Conservation (phyloP, 805 yeast species). For the Ogataea pini region DNA sequence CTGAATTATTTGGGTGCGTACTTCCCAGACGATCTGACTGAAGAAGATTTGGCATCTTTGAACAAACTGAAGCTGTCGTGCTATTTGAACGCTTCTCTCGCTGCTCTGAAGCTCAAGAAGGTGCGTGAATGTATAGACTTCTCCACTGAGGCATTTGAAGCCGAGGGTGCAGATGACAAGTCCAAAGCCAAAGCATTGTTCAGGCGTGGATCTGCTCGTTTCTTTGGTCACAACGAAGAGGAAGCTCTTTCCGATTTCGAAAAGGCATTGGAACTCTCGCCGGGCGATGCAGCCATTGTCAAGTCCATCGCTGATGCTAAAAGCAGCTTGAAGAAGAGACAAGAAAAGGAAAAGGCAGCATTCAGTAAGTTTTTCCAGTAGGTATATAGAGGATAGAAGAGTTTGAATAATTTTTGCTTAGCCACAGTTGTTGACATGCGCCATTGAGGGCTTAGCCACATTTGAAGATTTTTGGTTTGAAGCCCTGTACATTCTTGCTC, state of each 20-base stretch:
- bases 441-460: not conserved
- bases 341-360: slow-evolving; percentile 71
- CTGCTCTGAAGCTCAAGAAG: slow-evolving; percentile 63
- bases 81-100: slow-evolving; percentile 72
- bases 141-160: slow-evolving; percentile 66
- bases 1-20: slow-evolving; percentile 66
- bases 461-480: not conserved
- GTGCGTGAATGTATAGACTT: slow-evolving; percentile 56
- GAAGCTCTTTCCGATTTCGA: slow-evolving; percentile 66
- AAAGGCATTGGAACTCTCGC: slow-evolving; percentile 62
- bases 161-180: slow-evolving; percentile 57
- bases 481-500: slow-evolving; percentile 3
- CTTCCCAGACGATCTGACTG: slow-evolving; percentile 67
- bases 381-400: not conserved
- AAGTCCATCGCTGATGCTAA: slow-evolving; percentile 65
- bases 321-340: slow-evolving; percentile 49
- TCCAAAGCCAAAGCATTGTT: slow-evolving; percentile 82
- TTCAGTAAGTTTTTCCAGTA: slow-evolving; percentile 64
- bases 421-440: slow-evolving; percentile 1
- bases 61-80: slow-evolving; percentile 61
- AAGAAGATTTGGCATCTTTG: slow-evolving; percentile 51
- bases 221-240: slow-evolving; percentile 64
- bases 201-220: slow-evolving; percentile 79
- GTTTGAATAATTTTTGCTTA: not conserved
- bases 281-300: slow-evolving; percentile 69